Evolutionary conservation across 306 rosid species (phyloP), one percentile per base, ranked within the genome.

Genomic region (Ceratonia siliqua): DNA sequence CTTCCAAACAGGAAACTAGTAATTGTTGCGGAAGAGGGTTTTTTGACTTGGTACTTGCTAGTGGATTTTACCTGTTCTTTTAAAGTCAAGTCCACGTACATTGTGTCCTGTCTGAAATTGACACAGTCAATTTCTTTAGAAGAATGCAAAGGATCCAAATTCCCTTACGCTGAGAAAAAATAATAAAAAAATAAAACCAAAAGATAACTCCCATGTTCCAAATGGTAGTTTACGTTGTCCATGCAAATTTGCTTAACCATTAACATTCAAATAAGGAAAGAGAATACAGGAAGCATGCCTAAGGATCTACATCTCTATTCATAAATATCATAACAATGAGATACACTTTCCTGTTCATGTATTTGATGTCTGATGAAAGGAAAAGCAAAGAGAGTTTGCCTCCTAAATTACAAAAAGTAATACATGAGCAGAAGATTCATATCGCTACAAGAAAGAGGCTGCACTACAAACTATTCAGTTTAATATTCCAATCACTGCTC

Each of bases 361-460:
- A 85, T 77, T 75, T 73, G 66, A 83, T 72, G 75, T 33, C 73
- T 73, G 66, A 83, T 72, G 75, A 28, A 79, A 62, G 83, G 82
- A 82, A 54, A 78, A 85, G 97, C 96, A 92, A 90, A 82, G 91
- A 90, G 92, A 69, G 75, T 73, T 88, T 92, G 96, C 96, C 72
- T 76, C 88, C 86, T 70, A 70, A 62, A 70, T 67, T 59, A 69
- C 87, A 61, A 79, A 82, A 84, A 43, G 56, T 2, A 81, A 62
- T 79, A 82, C 92, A 79, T 68, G 80, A 82, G 48, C 79, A 71
- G 70, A 74, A 86, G 59, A 58, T 73, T 58, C 70, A 42, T 24
- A 57, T 53, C 74, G 41, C 68, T 66, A 77, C 70, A 55, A 33
- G 55, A 71, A 55, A 76, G 21, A 10, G 8, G 39, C 78, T 77